phyloP scores from a whole-genome alignment of 2,329 filamentous ascomycete genomes.

The Colletotrichum sp. region DNA sequence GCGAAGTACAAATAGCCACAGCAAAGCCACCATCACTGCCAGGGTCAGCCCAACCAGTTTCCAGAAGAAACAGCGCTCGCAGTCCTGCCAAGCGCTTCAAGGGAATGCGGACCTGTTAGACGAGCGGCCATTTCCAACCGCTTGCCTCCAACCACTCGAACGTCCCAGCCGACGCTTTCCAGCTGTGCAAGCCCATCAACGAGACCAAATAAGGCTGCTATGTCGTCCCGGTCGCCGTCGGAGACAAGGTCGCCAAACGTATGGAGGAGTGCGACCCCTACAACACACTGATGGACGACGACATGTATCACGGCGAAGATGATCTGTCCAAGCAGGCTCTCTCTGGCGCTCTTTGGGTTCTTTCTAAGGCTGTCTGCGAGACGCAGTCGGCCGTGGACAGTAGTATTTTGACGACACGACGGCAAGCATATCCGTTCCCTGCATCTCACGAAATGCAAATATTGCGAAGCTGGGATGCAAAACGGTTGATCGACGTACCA shows the following conservation, averaged over 20 bases:
- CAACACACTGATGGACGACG: neutral
- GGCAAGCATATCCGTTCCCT: neutral
- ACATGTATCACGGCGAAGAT: neutral
- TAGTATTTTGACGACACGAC: neutral
- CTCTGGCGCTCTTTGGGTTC: neutral
- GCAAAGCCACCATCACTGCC: neutral
- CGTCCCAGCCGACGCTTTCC: neutral
- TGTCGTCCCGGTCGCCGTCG: neutral
- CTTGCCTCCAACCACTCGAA: neutral
- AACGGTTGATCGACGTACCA: neutral
- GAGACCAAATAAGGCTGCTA: neutral
- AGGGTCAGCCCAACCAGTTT: neutral
- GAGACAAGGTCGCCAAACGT: neutral
- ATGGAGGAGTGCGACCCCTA: neutral
- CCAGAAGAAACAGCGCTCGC: neutral
- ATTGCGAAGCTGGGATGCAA: neutral
- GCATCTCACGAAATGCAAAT: too few species aligned
- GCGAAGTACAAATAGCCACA: neutral
- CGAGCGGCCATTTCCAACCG: neutral
- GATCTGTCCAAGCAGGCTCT: neutral
- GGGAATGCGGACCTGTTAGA: neutral
- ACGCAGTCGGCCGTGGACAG: neutral
- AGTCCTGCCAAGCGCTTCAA: neutral
- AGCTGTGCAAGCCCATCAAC: neutral
- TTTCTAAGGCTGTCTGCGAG: neutral